Base-by-base conservation (phyloP, 1,284 basidiomycete species). In the Tremellales sp. region DNA sequence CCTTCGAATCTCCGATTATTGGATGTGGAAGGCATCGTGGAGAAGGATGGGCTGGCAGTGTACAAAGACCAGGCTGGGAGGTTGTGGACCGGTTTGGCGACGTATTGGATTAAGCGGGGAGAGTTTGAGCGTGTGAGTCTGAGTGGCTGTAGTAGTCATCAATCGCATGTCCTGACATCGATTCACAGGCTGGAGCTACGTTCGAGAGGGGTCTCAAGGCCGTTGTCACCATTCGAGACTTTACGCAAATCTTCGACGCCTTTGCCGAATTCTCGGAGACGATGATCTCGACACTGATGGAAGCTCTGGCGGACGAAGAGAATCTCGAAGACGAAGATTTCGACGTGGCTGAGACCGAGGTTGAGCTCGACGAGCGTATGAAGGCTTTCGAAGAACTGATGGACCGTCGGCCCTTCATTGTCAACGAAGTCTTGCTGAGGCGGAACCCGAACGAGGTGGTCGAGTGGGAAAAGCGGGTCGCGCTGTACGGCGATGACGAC, bases 381-480 rank as follows among this genome's bases (percentile, higher is more conserved):
- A 85, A 86, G 70, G 84, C 85, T 51, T 95, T 98, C 63, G 94
- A 97, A 71, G 85, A 85, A 45, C 73, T 98, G 54, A 95, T 97
- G 82, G 95, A 98, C 68, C 79, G 93, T 34, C 75, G 95, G 59
- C 95, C 92, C 3, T 98, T 98, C 79, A 77, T 98, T 50, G 85
- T 97, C 45, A 99, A 98, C 66, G 93, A 97, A 60, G 95, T 98
- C 3, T 74, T 98, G 25, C 74, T 98, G 22, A 78, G 95, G 47
- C 78, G 95, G 58, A 99, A 99, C 76, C 89, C 91, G 1, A 90
- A 97, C 64, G 95, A 99, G 62, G 94, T 98, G 0, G 92, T 95
- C 61, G 95, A 99, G 70, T 99, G 95, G 95, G 94, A 97, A 75
- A 98, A 98, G 74, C 79, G 93, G 9, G 82, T 97, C n/a, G 90